Base-by-base conservation (phyloP, 306 rosid genomes). In the Medicago lupulina region DNA sequence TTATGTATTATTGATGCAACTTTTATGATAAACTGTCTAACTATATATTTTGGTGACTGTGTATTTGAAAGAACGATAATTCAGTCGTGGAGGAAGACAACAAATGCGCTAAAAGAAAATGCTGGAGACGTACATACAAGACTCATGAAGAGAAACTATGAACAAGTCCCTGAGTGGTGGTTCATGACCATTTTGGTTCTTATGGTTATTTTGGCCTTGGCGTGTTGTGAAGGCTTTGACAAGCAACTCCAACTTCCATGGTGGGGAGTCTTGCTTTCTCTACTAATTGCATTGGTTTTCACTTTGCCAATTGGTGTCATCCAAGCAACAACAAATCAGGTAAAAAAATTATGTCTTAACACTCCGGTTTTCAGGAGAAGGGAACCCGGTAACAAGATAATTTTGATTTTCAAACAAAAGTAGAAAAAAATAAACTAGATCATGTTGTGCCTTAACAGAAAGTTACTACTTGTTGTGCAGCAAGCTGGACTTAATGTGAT, bases 241-340 rank as follows among this genome's bases (percentile, higher is more conserved):
- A 61, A 81, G 77, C 97, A 95, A 67, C 97, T 95, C 68, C 98
- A 93, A 49, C 83, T 93, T 44, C 98, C 98, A 41, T 93, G 90
- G 88, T 91, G 98, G 98, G 98, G 98, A 66, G 59, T 93, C 19
- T 9, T 93, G 10, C 18, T 93, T 17, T 86, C 97, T 3, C 76
- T 86, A 41, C 57, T 9, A 13, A 78, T 91, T 75, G 96, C 97
- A 15, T 53, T 88, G 1, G 8, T 73, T 46, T 91, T 91, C 87
- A 91, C 97, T 51, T 82, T 89, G 62, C 98, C 98, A 16, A 15
- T 91, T 59, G 96, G 97, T 11, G 83, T 93, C 31, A 85, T 93
- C 75, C 88, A 87, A 80, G 98, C 98, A 64, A 93, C 98, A 47
- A 93, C 98, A 47, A 93, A 93, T 38, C 71, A 13, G 74, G 97